Evolutionary conservation across 129 eudicot species (phyloP).

Genomic region (Arctium lappa): DNA sequence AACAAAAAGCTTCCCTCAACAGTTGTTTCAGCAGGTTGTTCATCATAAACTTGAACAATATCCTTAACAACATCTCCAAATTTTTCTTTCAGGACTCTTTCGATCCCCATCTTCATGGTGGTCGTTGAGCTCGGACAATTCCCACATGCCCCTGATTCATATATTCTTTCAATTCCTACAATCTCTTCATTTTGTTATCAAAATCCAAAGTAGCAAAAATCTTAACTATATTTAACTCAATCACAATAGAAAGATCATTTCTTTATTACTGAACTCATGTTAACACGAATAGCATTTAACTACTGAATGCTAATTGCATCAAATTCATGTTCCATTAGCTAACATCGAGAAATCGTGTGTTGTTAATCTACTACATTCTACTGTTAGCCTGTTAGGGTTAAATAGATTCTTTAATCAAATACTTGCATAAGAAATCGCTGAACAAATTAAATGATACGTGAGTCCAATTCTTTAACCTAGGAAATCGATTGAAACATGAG

Average conservation of each 20-base stretch:
- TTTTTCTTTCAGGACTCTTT: slow-evolving; percentile 76
- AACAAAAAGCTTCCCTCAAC: slow-evolving; percentile 53
- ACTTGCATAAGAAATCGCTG: neutral
- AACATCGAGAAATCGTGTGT: neutral
- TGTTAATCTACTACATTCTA: neutral
- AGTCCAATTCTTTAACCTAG: neutral
- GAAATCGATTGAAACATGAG: neutral
- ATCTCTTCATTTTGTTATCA: neutral
- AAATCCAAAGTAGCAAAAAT: neutral
- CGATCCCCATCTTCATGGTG: slow-evolving; percentile 94
- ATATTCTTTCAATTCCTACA: neutral
- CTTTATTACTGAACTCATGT: neutral
- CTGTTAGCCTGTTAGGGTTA: neutral
- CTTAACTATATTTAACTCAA: neutral
- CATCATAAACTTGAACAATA: slow-evolving; percentile 69
- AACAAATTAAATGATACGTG: neutral
- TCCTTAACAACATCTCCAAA: slow-evolving; percentile 82
- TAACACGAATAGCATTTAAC: neutral
- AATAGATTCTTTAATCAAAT: neutral
- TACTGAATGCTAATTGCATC: neutral
- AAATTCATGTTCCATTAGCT: neutral
- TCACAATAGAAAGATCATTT: neutral
- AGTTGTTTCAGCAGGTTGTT: slow-evolving; percentile 53
- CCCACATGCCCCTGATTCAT: slow-evolving; percentile 78
- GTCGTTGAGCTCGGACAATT: slow-evolving; percentile 93